Base-by-base conservation (phyloP, 2,329 filamentous ascomycete genomes). In the Venturia aucupariae region DNA sequence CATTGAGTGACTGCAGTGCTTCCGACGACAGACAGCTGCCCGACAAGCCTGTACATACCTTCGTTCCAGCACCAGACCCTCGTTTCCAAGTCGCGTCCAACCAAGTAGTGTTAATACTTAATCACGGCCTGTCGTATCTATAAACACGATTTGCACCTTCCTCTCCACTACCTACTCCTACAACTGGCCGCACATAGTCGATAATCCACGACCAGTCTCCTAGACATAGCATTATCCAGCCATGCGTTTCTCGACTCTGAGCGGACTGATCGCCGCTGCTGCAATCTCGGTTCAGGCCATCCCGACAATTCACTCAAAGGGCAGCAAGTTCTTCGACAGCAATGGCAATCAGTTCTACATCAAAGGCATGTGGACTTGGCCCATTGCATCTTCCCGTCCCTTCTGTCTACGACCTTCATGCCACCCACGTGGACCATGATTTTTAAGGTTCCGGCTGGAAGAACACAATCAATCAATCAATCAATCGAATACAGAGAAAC, bases 271-370 rank as follows among this genome's bases (percentile, higher is more conserved):
- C 11, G 35, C 46, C 27, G 27, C 42, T 57, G 19, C 35, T 6
- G 62, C 46, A 41, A n/a, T 63, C 32, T 38, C 62, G 27, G 35
- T 39, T 30, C 32, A 46, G 69, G 79, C 82, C 38, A 77, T 86
- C 60, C 77, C 82, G 42, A 82, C 82, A 64, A 83, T 87, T 67
- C 78, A 79, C n/a, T 76, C 77, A 51, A 84, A 87, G 63, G 90
- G 90, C 61, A 86, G 87, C 78, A 96, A 95, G 77, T 91, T 96
- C 80, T 96, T 95, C 79, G 86, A 86, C 69, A 85, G 84, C 71
- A 85, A 92, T 74, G 90, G 90, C 68, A 81, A 86, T 39, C 90
- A 95, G 73, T 95, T 90, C 80, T 94, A 86, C 75, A 83, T 94
- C 75, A 94, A 92, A 78, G 90, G 90, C 89, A 75, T 6, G 54